These are phyloP conservation scores for Pseudozyma tsukubaensis DNA, from an alignment of 1,284 basidiomycete species.

Conservation along the genomic window DNA sequence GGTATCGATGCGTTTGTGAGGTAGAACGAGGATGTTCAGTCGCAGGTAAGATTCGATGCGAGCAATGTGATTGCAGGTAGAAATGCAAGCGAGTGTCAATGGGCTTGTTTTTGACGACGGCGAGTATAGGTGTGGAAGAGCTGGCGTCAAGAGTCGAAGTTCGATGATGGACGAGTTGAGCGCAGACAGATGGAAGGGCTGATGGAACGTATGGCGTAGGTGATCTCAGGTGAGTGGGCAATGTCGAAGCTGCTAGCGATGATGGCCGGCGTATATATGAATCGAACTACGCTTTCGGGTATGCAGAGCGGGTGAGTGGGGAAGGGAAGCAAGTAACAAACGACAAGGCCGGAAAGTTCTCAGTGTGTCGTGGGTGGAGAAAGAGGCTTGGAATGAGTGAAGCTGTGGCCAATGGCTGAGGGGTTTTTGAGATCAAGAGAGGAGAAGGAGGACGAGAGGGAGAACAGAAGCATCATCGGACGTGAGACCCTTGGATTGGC, in stretches of 20 bases:
- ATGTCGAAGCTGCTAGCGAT: too few relatives aligned
- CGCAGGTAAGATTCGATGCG: background rate
- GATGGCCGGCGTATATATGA: constrained; percentile 10
- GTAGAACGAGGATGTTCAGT: background rate
- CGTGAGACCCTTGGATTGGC: constrained; percentile 4
- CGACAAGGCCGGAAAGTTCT: background rate
- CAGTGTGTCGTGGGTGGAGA: background rate
- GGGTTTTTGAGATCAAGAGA: too few relatives aligned
- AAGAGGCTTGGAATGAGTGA: background rate
- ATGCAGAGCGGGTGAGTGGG: background rate
- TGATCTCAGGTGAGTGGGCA: background rate
- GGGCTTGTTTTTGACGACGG: too few relatives aligned
- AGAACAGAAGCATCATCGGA: background rate
- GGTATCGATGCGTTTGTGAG: background rate
- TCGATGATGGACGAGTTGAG: constrained; percentile 1
- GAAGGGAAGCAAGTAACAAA: background rate
- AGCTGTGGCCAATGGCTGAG: too few relatives aligned
- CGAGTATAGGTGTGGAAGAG: background rate
- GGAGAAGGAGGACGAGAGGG: constrained; percentile 1
- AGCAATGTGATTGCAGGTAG: too few relatives aligned
- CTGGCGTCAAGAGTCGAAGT: background rate
- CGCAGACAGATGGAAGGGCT: background rate
- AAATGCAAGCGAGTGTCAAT: too few relatives aligned
- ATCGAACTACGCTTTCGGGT: background rate
- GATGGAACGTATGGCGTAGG: background rate